A percentile compares a stretch with the other conserved stretches of the same genome.
These are phyloP conservation scores for Exserohilum turcica DNA, from an alignment of 2,329 filamentous ascomycete genomes.

Conservation along the genomic window DNA sequence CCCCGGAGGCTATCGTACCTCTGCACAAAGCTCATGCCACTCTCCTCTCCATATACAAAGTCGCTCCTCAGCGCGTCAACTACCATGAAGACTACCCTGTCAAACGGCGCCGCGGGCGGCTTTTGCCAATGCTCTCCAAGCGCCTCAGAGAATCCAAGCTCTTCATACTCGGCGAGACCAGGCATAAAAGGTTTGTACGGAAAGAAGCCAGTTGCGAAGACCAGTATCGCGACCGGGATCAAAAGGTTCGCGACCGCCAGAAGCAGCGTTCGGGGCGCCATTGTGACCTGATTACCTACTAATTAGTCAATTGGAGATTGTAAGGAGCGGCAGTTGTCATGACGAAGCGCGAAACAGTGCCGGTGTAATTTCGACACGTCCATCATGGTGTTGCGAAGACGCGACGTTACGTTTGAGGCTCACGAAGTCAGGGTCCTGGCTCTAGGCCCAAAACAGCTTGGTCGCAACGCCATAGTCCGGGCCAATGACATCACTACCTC, in stretches of 20 bases:
- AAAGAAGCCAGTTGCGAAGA: conserved; percentile 92
- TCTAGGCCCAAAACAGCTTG: conserved; percentile 24
- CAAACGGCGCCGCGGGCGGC: conserved; percentile 71
- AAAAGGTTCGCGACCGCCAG: conserved; percentile 75
- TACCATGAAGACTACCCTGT: conserved; percentile 95
- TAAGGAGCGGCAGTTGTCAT: background rate
- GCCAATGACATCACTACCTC: conserved; percentile 45
- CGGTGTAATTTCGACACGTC: conserved; percentile 5
- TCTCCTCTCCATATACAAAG: conserved; percentile 83
- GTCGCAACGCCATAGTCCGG: conserved; percentile 17
- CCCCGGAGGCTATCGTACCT: conserved; percentile 59
- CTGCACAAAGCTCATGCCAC: conserved; percentile 87
- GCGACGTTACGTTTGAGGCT: conserved; percentile 26
- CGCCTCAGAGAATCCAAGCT: conserved; percentile 55
- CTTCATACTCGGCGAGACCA: conserved; percentile 74
- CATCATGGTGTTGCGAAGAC: conserved; percentile 31
- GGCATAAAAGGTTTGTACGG: conserved; percentile 94
- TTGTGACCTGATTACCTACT: conserved; percentile 15
- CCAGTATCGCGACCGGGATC: conserved; percentile 68
- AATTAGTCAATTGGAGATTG: conserved; percentile 2
- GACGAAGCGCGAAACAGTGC: conserved; percentile 18
- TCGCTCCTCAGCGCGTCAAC: conserved; percentile 89
- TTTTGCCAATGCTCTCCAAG: conserved; percentile 44
- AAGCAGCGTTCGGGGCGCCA: conserved; percentile 39
- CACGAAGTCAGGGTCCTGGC: conserved; percentile 35